Conservation (phyloP, 2,329 filamentous ascomycete species). For the Rhynchosporium agropyri region DNA sequence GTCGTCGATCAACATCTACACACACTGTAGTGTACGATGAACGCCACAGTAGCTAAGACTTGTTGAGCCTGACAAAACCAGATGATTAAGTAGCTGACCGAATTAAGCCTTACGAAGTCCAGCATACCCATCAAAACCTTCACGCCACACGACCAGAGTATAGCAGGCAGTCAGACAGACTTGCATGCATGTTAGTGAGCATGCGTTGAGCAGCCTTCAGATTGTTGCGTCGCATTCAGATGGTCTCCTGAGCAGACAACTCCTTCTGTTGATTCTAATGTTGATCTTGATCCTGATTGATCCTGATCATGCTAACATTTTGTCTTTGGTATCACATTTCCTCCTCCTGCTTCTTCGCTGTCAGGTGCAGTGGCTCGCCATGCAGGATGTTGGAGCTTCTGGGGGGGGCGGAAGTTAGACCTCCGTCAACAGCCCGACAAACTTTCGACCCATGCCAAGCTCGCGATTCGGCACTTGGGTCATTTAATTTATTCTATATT, state of each 20-base stretch:
- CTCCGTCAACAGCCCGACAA: constrained; percentile 17
- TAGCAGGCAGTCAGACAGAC: not conserved
- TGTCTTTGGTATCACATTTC: not conserved
- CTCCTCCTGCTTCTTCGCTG: not conserved
- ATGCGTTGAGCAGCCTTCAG: not conserved
- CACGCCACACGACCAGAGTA: not conserved
- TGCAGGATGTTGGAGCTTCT: constrained; percentile 14
- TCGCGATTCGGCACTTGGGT: constrained; percentile 26
- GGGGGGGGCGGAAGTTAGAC: constrained; percentile 18
- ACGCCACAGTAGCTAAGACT: constrained; percentile 28
- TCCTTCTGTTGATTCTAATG: constrained; percentile 4
- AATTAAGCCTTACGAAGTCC: not conserved
- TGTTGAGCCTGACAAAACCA: constrained; percentile 19
- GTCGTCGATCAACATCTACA: constrained; percentile 17
- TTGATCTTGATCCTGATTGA: constrained; percentile 4
- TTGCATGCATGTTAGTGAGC: constrained; percentile 11
- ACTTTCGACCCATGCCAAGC: constrained; percentile 9
- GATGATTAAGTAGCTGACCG: not conserved
- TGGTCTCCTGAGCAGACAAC: not conserved
- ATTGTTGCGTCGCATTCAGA: not conserved
- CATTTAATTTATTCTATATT: constrained; percentile 29
- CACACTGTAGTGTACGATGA: constrained; percentile 6
- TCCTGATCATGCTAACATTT: not conserved
- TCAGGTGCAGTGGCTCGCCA: not conserved
- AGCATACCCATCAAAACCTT: not conserved